Base-by-base conservation (phyloP, 306 rosid genomes). In the Cicer chorassanicum region DNA sequence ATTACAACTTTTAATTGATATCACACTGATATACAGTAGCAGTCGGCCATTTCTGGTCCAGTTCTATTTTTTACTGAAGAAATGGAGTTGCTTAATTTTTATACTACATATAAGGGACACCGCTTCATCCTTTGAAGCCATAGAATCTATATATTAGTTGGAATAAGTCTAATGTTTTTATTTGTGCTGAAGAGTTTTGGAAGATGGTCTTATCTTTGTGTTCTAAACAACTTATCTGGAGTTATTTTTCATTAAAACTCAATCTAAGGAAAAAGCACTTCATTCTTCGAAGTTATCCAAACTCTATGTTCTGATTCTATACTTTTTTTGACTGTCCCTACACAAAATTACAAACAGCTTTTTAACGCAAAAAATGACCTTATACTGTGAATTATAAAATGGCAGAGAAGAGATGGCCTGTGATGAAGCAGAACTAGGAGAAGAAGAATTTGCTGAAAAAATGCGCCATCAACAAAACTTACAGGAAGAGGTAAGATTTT, bases 371-470 rank as follows among this genome's bases (percentile, higher is more conserved):
- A 19, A 19, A 29, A 48, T 42, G 77, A 51, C 46, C 60, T 80
- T 66, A 43, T 73, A 48, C 61, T 48, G 6, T 76, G 68, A 19
- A 56, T 21, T 73, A 40, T 63, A 72, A 57, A 68, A 70, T 80
- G 77, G 61, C 78, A 91, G 97, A 79, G 98, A 93, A 82, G 98
- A 91, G 85, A 79, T 84, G 84, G 93, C 93, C 19, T 91, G 98
- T 41, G 96, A 93, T 80, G 97, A 93, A 83, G 98, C 97, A 24
- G 91, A 89, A 75, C 93, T 93, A 72, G 92, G 86, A 74, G 83
- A 89, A 29, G 88, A 86, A 39, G 97, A 87, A 66, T 91, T 86
- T 84, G 64, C 83, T 12, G 93, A 86, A 83, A 89, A 83, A 86
- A 76, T 87, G 84, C 38, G 0, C 54, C 53, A 60, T 55, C 97